Evolutionary conservation across 306 rosid species (phyloP).

Genomic region (Sesbania bispinosa): DNA sequence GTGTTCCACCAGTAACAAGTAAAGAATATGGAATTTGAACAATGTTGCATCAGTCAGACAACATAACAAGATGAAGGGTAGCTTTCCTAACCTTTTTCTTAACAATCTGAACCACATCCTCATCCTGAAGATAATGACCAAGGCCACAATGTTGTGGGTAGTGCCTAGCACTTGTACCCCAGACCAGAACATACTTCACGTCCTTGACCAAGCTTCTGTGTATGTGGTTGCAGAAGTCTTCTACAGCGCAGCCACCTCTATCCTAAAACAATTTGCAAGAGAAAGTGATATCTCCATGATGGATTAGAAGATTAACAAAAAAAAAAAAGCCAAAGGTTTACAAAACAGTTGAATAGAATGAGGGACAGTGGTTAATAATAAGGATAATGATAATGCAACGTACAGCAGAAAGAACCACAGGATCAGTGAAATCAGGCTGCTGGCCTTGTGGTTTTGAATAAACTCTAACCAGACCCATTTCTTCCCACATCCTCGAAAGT

Average conservation of each 20-base stretch:
- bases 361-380: not conserved
- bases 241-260: slow-evolving; percentile 97
- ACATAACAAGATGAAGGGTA: not conserved
- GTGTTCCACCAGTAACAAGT: not conserved
- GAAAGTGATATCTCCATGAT: slow-evolving; percentile 1
- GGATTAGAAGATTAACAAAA: not conserved
- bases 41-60: slow-evolving; percentile 4
- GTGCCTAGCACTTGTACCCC: slow-evolving; percentile 97
- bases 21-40: not conserved
- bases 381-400: slow-evolving; percentile 32
- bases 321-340: not conserved
- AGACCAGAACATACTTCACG: slow-evolving; percentile 92
- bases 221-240: slow-evolving; percentile 94
- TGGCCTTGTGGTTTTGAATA: slow-evolving; percentile 99
- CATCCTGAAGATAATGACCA: slow-evolving; percentile 69
- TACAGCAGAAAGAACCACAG: slow-evolving; percentile 95
- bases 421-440: slow-evolving; percentile 94
- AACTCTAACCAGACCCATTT: slow-evolving; percentile 97
- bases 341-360: not conserved
- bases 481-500: slow-evolving; percentile 97
- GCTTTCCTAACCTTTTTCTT: slow-evolving; percentile 99
- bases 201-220: slow-evolving; percentile 97
- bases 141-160: slow-evolving; percentile 97
- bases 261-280: slow-evolving; percentile 52
- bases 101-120: slow-evolving; percentile 96